Evolutionary conservation across 805 yeast genomes (phyloP), one percentile per base, ranked within the genome.

Genomic region (Kluyveromyces lactis): DNA sequence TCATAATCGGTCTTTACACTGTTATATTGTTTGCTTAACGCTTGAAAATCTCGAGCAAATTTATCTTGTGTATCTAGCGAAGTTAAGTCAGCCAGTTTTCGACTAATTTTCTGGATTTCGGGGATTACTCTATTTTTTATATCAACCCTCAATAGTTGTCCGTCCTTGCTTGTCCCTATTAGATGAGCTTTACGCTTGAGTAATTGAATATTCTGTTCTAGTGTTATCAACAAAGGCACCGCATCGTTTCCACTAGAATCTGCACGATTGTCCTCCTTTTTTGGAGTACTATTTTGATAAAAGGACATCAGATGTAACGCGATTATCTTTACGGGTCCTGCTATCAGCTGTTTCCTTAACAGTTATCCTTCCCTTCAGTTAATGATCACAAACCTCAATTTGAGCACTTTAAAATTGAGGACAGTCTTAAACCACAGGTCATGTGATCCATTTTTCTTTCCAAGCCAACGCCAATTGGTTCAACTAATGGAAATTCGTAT

Each of bases 31-130:
- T 61, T 61, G 44, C 72, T 69, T 16, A 82, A 66, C 15, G 67
- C 70, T 23, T 65, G 65, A 48, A 75, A 77, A 55, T 84, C 90
- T 17, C 65, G 66, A 12, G 66, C 62, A 15, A 84, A 56, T 42
- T 81, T 71, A 16, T 45, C 41, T 29, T 40, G 36, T 10, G 44
- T 26, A 16, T 41, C 45, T 13, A 19, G 24, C 9, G 42, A 26
- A 12, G 36, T 42, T 7, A 39, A 36, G 5, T 31, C 43, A 11
- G 43, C 42, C 16, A 52, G 46, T 18, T 48, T 47, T 39, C 52
- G 52, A 11, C 53, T 39, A 18, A 50, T 36, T 4, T 42, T 39
- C 29, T 42, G 44, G 34, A 51, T 46, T 15, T 39, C 31, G 2
- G 60, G 59, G 26, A 55, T 46, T n/a, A 49, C 23, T 12, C 44